Conservation (phyloP, 169 alveolate genomes). For the Plasmodium falciparum region DNA sequence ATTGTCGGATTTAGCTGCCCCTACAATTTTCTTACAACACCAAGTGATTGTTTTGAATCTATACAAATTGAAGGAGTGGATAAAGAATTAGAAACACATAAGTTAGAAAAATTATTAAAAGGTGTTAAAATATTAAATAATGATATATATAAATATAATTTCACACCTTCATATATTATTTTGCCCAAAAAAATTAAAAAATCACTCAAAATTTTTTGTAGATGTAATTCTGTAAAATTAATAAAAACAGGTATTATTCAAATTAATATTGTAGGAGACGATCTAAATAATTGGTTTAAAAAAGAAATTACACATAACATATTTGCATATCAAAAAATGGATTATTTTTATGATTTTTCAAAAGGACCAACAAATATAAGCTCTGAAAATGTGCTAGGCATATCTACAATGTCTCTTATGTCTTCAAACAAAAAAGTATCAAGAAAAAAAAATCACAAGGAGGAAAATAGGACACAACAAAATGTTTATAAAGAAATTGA, state of each 20-base stretch:
- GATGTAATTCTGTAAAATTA: constrained; percentile 33
- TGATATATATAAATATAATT: constrained; percentile 30
- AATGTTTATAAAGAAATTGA: not conserved
- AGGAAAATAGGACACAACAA: not conserved
- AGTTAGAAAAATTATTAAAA: constrained; percentile 18
- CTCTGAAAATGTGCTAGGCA: constrained; percentile 24
- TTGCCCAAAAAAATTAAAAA: constrained; percentile 38
- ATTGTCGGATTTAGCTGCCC: constrained; percentile 74
- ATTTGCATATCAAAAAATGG: constrained; percentile 16
- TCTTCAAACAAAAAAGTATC: not conserved
- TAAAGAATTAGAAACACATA: constrained; percentile 51
- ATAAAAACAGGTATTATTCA: constrained; percentile 43
- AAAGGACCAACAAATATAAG: constrained; percentile 44
- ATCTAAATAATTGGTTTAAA: constrained; percentile 56
- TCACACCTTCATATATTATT: constrained; percentile 66
- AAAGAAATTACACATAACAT: constrained; percentile 38
- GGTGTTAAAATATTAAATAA: constrained; percentile 43
- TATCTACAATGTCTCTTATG: not conserved
- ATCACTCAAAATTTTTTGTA: constrained; percentile 47
- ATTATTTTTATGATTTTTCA: constrained; percentile 65
- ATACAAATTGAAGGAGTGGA: constrained; percentile 53
- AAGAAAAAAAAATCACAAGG: not conserved
- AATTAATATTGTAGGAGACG: constrained; percentile 56
- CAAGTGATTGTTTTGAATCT: constrained; percentile 53
- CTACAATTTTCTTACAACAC: constrained; percentile 46